Percentiles rank a stretch among this genome's conserved stretches.
These are phyloP conservation scores for Saxophila tyrrhenica DNA, from an alignment of 495 filamentous ascomycete species.

Conservation along the genomic window DNA sequence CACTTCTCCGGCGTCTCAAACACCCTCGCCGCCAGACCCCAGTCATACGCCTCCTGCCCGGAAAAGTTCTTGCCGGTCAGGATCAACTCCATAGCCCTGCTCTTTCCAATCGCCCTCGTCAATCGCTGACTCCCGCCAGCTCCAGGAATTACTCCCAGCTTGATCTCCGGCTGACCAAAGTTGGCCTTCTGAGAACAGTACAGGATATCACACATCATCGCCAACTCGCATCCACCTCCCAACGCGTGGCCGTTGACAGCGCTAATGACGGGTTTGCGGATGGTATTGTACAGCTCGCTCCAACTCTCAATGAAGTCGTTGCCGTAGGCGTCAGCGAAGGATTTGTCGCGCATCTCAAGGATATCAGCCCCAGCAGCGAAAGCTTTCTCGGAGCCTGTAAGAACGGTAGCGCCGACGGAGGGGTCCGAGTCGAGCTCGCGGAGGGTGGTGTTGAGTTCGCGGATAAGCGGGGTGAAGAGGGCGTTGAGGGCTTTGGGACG, in stretches of 20 bases:
- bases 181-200: conserved; percentile 75
- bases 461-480: conserved; percentile 74
- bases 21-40: conserved; percentile 77
- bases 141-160: conserved; percentile 81
- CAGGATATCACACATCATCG: conserved; percentile 93
- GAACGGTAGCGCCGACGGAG: conserved; percentile 61
- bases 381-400: conserved; percentile 77
- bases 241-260: conserved; percentile 91
- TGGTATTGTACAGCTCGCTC: conserved; percentile 65
- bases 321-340: conserved; percentile 73
- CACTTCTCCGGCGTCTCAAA: conserved; percentile 76
- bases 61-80: conserved; percentile 74
- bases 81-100: conserved; percentile 85
- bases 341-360: conserved; percentile 92
- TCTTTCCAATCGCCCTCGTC: conserved; percentile 77
- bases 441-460: conserved; percentile 78
- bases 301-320: conserved; percentile 86
- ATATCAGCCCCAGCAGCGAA: conserved; percentile 98
- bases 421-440: conserved; percentile 57
- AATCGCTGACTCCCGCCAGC: conserved; percentile 88
- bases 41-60: conserved; percentile 70
- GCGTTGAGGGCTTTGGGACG: conserved; percentile 93
- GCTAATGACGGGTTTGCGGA: conserved; percentile 87
- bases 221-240: conserved; percentile 91
- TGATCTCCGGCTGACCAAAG: conserved; percentile 96